Base-by-base conservation (phyloP, 2,329 filamentous ascomycete species). In the Botrytis pseudocinerea region DNA sequence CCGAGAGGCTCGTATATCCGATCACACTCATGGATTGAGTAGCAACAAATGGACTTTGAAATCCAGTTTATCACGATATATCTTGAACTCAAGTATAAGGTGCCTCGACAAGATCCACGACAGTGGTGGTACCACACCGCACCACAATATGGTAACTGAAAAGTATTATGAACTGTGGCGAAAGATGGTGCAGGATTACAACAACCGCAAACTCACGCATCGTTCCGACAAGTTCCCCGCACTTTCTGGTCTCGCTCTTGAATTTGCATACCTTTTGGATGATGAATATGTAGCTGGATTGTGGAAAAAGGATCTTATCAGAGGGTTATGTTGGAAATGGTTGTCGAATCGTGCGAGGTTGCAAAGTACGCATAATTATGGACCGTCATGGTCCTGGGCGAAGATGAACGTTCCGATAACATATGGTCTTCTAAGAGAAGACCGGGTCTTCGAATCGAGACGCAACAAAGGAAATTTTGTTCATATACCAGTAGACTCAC, bases 211-310 rank as follows among this genome's bases (percentile, higher is more conserved):
- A 42, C 62, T 75, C 18, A 74, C 74, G 9, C 48, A 59, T 48
- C 54, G 46, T 25, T 57, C 64, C 12, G 74, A 75, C 54, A 69
- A 63, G 18, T 64, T 75, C 20, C 69, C 69, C 2, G 74, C 74
- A 3, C 65, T 75, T 32, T 71, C 73, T 42, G 73, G 74, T 44
- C 72, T 75, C 4, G 74, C 74, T 48, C 22, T 38, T 2, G 70
- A 73, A 70, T 73, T 61, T 14, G 42, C 54, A 12, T 63, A 60
- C 42, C 59, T 62, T 2, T 25, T 73, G 35, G 25, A 65, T 61
- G 74, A 75, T 44, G 46, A 72, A 44, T 75, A 75, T 44, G 28
- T 72, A 22, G 73, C 72, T 22, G 74, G 72, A 4, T 10, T 75
- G 38, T 75, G 73, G 74, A 32, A 54, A 10, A 71, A 71, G 25